These are phyloP conservation scores for Wallacemonas sp. DNA, from an alignment of 208 protist genomes.

Conservation along the genomic window DNA sequence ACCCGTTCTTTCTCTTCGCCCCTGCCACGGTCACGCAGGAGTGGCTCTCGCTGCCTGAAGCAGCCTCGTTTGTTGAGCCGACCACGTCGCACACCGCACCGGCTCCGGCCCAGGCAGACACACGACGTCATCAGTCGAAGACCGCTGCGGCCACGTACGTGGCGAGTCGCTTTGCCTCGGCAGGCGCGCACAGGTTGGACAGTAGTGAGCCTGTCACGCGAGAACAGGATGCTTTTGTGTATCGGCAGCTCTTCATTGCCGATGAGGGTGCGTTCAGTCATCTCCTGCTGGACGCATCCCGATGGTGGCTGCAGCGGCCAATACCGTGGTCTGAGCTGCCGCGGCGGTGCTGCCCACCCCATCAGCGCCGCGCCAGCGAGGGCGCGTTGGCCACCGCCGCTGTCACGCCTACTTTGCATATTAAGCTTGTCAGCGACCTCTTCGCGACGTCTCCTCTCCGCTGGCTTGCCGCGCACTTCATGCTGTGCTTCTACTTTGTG, in stretches of 20 bases:
- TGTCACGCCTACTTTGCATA: conserved; percentile 3
- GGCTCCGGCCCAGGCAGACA: neutral
- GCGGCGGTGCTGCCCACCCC: conserved; percentile 1
- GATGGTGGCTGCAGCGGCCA: conserved; percentile 57
- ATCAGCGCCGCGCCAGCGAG: conserved; percentile 10
- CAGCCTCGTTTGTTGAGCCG: conserved; percentile 9
- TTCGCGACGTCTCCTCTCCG: neutral
- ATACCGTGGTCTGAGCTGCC: conserved; percentile 33
- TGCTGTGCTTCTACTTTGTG: neutral
- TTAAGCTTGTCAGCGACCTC: conserved; percentile 17
- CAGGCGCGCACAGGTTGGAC: no score
- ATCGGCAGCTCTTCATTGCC: conserved; percentile 35
- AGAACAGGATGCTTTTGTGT: conserved; percentile 32
- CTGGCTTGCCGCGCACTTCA: neutral
- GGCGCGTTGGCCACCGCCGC: neutral
- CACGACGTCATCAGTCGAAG: conserved; percentile 30
- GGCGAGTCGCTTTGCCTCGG: conserved; percentile 29
- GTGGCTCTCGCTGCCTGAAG: conserved; percentile 25
- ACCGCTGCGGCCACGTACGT: conserved; percentile 32
- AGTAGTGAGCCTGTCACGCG: no score
- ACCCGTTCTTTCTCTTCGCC: conserved; percentile 22
- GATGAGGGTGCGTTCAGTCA: conserved; percentile 13
- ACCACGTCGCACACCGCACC: neutral
- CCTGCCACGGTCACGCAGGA: conserved; percentile 19
- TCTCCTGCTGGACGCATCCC: conserved; percentile 32